phyloP scores from a whole-genome alignment of 208 protist genomes.

The Naegleria lovaniensis region DNA sequence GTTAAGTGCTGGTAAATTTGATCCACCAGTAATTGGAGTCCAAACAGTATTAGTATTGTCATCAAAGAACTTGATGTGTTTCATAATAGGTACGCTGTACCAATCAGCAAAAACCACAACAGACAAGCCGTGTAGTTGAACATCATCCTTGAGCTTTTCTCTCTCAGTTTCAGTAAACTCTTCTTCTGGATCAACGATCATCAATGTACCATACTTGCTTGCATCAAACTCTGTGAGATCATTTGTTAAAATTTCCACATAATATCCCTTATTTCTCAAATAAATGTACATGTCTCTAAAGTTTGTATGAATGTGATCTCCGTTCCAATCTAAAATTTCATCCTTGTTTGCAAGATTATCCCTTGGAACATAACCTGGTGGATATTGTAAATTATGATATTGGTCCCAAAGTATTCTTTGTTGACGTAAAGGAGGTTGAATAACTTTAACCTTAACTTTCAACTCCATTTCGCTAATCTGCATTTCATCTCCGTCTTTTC shows the following conservation, averaged over 20 bases:
- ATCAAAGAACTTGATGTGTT: slow-evolving; percentile 69
- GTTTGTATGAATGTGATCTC: slow-evolving; percentile 34
- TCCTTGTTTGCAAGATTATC: slow-evolving; percentile 66
- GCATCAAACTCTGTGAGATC: slow-evolving; percentile 64
- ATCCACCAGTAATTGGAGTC: slow-evolving; percentile 60
- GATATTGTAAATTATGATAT: slow-evolving; percentile 85
- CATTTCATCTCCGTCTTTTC: neutral
- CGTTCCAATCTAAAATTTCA: slow-evolving; percentile 79
- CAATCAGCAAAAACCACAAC: slow-evolving; percentile 80
- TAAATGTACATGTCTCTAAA: neutral
- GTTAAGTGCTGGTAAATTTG: slow-evolving; percentile 79
- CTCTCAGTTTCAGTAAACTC: slow-evolving; percentile 61
- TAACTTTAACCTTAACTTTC: slow-evolving; percentile 47
- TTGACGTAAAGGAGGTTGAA: slow-evolving; percentile 58
- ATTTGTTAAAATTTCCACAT: slow-evolving; percentile 55
- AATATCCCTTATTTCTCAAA: slow-evolving; percentile 48
- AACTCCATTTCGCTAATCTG: slow-evolving; percentile 31
- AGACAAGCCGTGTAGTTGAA: slow-evolving; percentile 60
- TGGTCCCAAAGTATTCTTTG: slow-evolving; percentile 84
- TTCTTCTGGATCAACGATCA: slow-evolving; percentile 81
- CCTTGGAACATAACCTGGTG: slow-evolving; percentile 78
- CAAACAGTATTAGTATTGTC: slow-evolving; percentile 68
- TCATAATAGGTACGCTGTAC: slow-evolving; percentile 71
- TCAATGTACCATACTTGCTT: slow-evolving; percentile 60
- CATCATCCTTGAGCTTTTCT: slow-evolving; percentile 59